Evolutionary conservation across 2,329 filamentous ascomycete genomes (phyloP).

Genomic region (Exophiala bonariae): DNA sequence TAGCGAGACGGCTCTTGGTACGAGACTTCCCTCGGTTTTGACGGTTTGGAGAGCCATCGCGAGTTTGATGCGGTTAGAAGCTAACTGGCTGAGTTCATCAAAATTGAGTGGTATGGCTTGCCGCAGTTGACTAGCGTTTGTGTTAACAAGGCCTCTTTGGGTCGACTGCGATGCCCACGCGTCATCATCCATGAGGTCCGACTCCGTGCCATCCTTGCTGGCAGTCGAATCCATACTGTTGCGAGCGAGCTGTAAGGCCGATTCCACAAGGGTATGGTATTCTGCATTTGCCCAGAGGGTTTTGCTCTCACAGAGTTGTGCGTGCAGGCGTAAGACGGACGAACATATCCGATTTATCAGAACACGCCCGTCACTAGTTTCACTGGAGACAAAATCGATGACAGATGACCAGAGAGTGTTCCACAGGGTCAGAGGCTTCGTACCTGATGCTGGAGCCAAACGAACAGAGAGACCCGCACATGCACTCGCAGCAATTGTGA

Average conservation of each 20-base stretch:
- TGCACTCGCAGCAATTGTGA: constrained; percentile 12
- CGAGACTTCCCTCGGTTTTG: constrained; percentile 10
- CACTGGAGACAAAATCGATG: constrained; percentile 8
- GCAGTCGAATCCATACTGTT: background rate
- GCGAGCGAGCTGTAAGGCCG: constrained; percentile 8
- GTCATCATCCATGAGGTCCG: constrained; percentile 14
- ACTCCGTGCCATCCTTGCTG: constrained; percentile 3
- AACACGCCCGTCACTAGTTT: constrained; percentile 2
- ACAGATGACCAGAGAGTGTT: constrained; percentile 8
- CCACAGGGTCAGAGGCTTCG: background rate
- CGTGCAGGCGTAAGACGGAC: constrained; percentile 7
- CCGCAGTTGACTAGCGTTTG: constrained; percentile 1
- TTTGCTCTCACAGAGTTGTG: constrained; percentile 5
- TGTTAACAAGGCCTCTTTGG: constrained; percentile 4
- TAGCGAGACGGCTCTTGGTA: constrained; percentile 9
- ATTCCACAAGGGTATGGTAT: constrained; percentile 14
- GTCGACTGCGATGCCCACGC: constrained; percentile 11
- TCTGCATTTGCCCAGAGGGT: background rate
- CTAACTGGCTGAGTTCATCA: constrained; percentile 6
- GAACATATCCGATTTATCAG: constrained; percentile 13
- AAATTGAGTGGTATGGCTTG: constrained; percentile 17
- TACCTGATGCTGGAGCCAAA: no score
- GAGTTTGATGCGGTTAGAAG: constrained; percentile 11
- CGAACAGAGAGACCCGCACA: constrained; percentile 5
- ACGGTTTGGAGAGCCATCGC: constrained; percentile 13